phyloP scores from a whole-genome alignment of 75 land plant genomes.

The Picea sitchensis region DNA sequence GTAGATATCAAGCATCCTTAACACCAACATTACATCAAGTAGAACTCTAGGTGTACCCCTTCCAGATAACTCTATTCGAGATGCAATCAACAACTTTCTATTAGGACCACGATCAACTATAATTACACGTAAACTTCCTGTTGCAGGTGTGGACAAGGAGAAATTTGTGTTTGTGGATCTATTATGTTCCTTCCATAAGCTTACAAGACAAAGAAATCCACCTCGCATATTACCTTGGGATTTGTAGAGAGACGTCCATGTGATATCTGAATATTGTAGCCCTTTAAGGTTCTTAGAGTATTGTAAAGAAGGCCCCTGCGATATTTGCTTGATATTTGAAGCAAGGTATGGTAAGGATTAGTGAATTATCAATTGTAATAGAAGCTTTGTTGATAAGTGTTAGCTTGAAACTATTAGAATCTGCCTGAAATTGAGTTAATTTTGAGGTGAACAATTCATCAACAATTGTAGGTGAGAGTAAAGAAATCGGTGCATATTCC shows the following conservation, averaged over 20 bases:
- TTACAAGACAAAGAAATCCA: constrained; percentile 69
- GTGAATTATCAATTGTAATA: constrained; percentile 55
- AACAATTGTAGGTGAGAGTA: constrained; percentile 39
- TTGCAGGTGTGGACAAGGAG: constrained; percentile 46
- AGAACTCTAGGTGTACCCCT: constrained; percentile 80
- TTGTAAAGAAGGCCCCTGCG: constrained; percentile 88
- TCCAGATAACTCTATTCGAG: constrained; percentile 76
- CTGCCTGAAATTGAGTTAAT: constrained; percentile 4
- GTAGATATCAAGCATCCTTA: constrained; percentile 47
- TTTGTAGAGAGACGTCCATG: constrained; percentile 65
- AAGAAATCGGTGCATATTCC: constrained; percentile 29
- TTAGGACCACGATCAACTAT: constrained; percentile 77
- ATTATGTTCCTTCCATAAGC: constrained; percentile 71
- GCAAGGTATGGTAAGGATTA: constrained; percentile 75
- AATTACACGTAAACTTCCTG: constrained; percentile 56
- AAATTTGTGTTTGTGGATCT: constrained; percentile 54
- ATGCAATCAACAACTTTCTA: constrained; percentile 74
- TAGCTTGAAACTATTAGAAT: not conserved
- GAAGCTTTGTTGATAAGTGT: constrained; percentile 12
- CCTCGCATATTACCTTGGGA: constrained; percentile 40
- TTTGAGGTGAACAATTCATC: constrained; percentile 44
- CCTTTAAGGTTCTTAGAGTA: constrained; percentile 74
- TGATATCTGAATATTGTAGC: constrained; percentile 75
- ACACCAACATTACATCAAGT: constrained; percentile 73
- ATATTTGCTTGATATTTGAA: constrained; percentile 70